Evolutionary conservation across 257 asterid species (phyloP), one percentile per base, ranked within the genome.

Genomic region (Solanum dulcamara): DNA sequence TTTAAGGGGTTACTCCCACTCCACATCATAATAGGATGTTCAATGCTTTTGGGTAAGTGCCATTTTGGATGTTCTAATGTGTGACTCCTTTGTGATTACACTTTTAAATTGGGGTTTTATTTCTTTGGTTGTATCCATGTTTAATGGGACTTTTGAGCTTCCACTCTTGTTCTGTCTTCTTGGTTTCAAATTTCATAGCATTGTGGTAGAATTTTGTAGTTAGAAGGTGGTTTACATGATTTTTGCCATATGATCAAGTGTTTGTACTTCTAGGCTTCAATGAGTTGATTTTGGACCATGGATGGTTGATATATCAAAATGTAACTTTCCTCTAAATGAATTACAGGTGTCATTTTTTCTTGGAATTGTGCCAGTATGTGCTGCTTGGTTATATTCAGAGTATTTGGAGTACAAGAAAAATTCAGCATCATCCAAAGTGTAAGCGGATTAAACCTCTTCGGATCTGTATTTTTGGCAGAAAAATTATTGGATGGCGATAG

Each of bases 381-480:
- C 92, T 46, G 97, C 96, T 81, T 96, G 98, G 99, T 67, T 94
- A 38, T 94, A 88, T 88, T 88, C 98, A 13, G 98, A 94, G 87
- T 93, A 89, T 86, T 86, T 96, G 93, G 97, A 94, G 90, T 89
- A 85, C 90, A 86, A 89, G 90, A 94, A 91, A 81, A 88, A 81
- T 80, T 86, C 89, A 4, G 84, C 90, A 15, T 55, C 88, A 28
- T 50, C 89, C 50, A 92, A 92, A 89, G 85, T 57, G 93, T 93
- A 86, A 89, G 92, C 81, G 13, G 20, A 57, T 53, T 11, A 84
- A 85, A 86, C 44, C 62, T 46, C 15, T 53, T 42, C 11, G 2
- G 22, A 42, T n/a, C 10, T 40, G 35, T 72, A 38, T 12, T 38
- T 67, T 72, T 72, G 35, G 55, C 17, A 40, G 81, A 18, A 40